These are phyloP conservation scores for Paraconiothyrium brasiliense DNA, from an alignment of 2,329 filamentous ascomycete species.

Conservation along the genomic window DNA sequence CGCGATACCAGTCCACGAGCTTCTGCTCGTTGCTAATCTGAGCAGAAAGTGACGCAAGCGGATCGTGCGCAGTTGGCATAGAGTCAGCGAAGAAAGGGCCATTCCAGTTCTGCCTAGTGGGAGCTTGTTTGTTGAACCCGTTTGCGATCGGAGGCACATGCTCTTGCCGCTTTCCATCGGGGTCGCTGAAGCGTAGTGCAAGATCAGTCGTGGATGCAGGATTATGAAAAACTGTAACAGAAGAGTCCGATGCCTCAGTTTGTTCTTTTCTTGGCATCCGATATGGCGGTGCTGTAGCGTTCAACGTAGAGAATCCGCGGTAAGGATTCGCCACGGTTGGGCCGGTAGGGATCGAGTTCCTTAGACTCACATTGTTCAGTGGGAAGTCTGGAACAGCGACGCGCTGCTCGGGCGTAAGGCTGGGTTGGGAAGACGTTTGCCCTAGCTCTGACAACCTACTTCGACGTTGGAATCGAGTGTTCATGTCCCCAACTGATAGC, in stretches of 20 bases:
- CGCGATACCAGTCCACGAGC: constrained; percentile 54
- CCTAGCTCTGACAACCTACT: constrained; percentile 39
- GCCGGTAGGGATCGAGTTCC: constrained; percentile 26
- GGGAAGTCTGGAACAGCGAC: constrained; percentile 38
- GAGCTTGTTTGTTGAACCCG: constrained; percentile 33
- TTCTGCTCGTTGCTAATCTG: constrained; percentile 45
- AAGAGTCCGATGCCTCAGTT: constrained; percentile 18
- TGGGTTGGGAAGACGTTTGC: constrained; percentile 35
- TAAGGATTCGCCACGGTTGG: constrained; percentile 36
- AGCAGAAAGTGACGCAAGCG: constrained; percentile 33
- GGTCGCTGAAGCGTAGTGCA: constrained; percentile 39
- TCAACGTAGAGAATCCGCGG: constrained; percentile 27
- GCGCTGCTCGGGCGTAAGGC: constrained; percentile 35
- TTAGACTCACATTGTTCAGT: constrained; percentile 19
- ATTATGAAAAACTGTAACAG: constrained; percentile 21
- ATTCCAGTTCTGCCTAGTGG: constrained; percentile 47
- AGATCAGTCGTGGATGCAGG: constrained; percentile 11
- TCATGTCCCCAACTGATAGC: constrained; percentile 22
- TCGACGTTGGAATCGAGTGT: constrained; percentile 27
- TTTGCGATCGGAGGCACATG: constrained; percentile 35
- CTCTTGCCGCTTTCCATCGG: constrained; percentile 29
- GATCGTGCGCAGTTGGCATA: constrained; percentile 39
- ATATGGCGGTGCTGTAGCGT: constrained; percentile 31
- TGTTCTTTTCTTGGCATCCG: constrained; percentile 6
- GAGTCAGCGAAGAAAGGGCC: constrained; percentile 50